A percentile compares a stretch with the other conserved stretches of the same genome.
These are phyloP conservation scores for Fremontodendron californicum DNA, from an alignment of 345 rosid genomes.

Conservation along the genomic window DNA sequence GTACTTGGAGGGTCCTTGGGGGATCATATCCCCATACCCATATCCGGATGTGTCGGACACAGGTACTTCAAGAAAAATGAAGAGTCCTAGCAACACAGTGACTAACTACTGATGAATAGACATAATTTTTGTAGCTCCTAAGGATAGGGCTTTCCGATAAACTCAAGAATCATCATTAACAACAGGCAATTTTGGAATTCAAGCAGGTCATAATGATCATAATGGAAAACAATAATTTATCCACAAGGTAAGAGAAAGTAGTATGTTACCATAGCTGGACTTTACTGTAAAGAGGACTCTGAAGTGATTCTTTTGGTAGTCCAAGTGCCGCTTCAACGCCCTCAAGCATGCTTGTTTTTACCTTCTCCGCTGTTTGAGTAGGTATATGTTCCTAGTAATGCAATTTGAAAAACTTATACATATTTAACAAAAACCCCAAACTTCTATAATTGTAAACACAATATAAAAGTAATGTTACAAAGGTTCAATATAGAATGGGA, in stretches of 20 bases:
- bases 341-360: constrained; percentile 68
- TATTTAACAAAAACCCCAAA: not conserved
- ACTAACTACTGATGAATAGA: not conserved
- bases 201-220: not conserved
- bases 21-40: too few species aligned
- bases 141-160: not conserved
- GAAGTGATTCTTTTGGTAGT: constrained; percentile 60
- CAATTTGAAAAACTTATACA: not conserved
- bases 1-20: too few species aligned
- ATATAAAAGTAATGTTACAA: not conserved
- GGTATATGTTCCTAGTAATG: constrained; percentile 76
- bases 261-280: constrained; percentile 71
- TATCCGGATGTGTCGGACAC: too few species aligned
- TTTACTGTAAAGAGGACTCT: constrained; percentile 47
- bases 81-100: too few species aligned
- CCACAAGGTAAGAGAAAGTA: not conserved
- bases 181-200: not conserved
- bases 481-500: not conserved
- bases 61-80: too few species aligned
- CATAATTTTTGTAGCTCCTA: not conserved
- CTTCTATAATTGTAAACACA: not conserved
- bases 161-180: not conserved
- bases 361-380: constrained; percentile 64
- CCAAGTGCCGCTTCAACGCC: constrained; percentile 68
- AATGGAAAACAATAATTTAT: not conserved